A percentile compares a stretch with the other conserved stretches of the same genome.
These are phyloP conservation scores for Leccinum griseonigrum DNA, from an alignment of 1,284 basidiomycete genomes.

Conservation along the genomic window DNA sequence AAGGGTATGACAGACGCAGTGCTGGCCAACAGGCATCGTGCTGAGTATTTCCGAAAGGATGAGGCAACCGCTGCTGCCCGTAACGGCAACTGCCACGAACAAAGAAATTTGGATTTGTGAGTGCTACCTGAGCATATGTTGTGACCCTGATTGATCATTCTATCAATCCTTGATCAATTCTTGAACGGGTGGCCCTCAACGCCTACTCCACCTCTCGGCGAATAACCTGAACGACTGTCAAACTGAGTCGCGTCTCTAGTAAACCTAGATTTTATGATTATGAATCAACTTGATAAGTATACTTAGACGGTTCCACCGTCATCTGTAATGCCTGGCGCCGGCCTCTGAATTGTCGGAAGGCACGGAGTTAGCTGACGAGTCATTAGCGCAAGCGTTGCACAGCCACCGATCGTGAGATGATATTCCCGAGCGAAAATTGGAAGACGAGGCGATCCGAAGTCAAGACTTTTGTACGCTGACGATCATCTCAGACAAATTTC, in stretches of 20 bases:
- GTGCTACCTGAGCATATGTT: conserved; percentile 24
- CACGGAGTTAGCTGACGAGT: background rate
- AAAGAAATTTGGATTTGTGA: conserved; percentile 64
- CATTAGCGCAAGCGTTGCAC: conserved; percentile 7
- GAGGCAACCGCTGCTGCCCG: conserved; percentile 59
- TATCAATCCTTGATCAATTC: conserved; percentile 65
- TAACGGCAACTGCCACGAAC: conserved; percentile 62
- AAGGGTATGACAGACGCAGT: conserved; percentile 49
- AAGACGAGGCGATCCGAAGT: conserved; percentile 2
- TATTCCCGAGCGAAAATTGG: conserved; percentile 15
- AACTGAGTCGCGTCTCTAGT: background rate
- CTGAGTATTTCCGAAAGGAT: conserved; percentile 31
- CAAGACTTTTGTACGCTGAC: conserved; percentile 1
- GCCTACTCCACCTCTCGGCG: conserved; percentile 40
- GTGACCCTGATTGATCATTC: conserved; percentile 12
- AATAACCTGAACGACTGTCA: background rate
- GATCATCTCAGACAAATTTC: background rate
- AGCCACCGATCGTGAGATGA: conserved; percentile 32
- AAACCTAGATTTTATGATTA: background rate
- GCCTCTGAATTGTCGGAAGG: background rate
- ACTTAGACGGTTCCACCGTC: too few species aligned
- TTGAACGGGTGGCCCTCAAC: conserved; percentile 74
- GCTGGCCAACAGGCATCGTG: conserved; percentile 7
- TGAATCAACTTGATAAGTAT: background rate
- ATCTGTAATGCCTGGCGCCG: too few species aligned